A percentile compares a stretch with the other conserved stretches of the same genome.
phyloP scores from a whole-genome alignment of 164 flowering plant genomes.

The Macadamia tetraphylla region DNA sequence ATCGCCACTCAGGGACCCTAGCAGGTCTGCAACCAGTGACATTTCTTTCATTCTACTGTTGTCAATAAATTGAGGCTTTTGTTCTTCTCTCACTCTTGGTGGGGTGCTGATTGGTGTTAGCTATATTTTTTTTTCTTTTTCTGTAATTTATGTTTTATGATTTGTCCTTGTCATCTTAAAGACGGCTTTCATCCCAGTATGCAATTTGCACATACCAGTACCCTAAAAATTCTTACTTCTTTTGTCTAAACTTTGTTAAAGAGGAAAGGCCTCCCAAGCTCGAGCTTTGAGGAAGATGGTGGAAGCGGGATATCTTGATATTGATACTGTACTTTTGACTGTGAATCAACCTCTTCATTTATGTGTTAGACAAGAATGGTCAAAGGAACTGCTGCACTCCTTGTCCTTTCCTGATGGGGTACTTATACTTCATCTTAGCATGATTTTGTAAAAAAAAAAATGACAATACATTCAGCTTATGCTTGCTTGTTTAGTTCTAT shows the following conservation, averaged over 20 bases:
- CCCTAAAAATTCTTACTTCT: conserved; percentile 1
- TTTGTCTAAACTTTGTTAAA: conserved; percentile 7
- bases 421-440: not conserved
- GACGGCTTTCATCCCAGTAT: not conserved
- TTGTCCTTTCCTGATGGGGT: conserved; percentile 17
- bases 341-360: conserved; percentile 27
- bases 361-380: conserved; percentile 8
- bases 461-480: too few relatives aligned
- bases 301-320: conserved; percentile 35
- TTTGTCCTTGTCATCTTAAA: not conserved
- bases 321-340: conserved; percentile 27
- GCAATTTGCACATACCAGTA: not conserved
- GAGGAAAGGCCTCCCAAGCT: conserved; percentile 42
- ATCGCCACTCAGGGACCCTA: conserved; percentile 37
- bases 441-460: too few relatives aligned
- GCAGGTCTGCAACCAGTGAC: conserved; percentile 25
- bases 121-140: not conserved
- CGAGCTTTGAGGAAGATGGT: conserved; percentile 51
- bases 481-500: too few relatives aligned
- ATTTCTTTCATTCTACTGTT: not conserved
- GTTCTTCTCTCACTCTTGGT: not conserved
- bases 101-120: not conserved
- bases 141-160: not conserved
- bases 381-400: not conserved
- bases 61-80: not conserved